Conservation (phyloP, 2,329 filamentous ascomycete species). For the Clathrospora elynae region DNA sequence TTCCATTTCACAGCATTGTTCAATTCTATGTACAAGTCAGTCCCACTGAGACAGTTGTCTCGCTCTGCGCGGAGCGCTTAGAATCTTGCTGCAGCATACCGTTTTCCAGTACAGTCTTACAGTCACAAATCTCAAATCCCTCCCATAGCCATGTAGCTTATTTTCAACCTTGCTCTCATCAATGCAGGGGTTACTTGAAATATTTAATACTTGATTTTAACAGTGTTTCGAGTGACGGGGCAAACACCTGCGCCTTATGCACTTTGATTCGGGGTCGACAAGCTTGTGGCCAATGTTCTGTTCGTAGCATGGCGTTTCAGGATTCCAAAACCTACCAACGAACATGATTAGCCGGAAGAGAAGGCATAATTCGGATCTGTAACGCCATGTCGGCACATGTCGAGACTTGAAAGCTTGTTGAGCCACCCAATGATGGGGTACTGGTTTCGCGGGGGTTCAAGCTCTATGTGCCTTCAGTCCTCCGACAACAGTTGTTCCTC, state of each 20-base stretch:
- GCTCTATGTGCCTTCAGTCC: no score
- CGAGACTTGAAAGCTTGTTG: constrained; percentile 1
- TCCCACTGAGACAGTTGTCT: no score
- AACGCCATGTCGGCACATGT: constrained; percentile 8
- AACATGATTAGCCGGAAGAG: constrained; percentile 9
- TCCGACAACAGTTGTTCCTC: no score
- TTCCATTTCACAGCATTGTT: no score
- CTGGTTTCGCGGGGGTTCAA: no score
- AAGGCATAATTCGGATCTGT: constrained; percentile 9
- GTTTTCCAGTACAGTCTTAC: not conserved
- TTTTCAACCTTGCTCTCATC: no score
- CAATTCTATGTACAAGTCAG: no score
- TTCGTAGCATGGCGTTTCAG: constrained; percentile 11
- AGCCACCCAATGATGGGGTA: no score
- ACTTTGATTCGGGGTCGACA: not conserved
- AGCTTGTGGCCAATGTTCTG: not conserved
- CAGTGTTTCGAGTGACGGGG: no score
- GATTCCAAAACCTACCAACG: constrained; percentile 13
- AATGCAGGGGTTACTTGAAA: no score
- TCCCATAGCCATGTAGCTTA: no score
- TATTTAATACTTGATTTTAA: no score
- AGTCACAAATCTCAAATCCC: not conserved
- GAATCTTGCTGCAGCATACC: not conserved
- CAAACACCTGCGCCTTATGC: not conserved
- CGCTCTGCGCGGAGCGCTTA: not conserved